Conservation (phyloP, 1,139 yeast species). For the Pichia sp. region DNA sequence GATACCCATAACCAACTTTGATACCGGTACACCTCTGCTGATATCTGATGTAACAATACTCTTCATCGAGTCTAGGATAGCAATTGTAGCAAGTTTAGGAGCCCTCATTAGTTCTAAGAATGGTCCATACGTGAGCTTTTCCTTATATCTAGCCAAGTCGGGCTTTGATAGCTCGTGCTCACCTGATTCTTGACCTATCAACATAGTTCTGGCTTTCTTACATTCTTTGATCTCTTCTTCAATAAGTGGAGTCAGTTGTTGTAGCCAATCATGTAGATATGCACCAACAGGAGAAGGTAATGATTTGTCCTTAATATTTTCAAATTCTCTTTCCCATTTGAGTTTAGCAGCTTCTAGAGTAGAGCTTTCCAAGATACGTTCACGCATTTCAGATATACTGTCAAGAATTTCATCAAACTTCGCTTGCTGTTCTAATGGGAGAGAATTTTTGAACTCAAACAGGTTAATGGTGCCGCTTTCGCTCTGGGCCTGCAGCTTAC, state of each 20-base stretch:
- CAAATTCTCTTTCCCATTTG: conserved; percentile 83
- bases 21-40: conserved; percentile 79
- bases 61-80: conserved; percentile 75
- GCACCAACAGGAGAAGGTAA: conserved; percentile 59
- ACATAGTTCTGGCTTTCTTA: conserved; percentile 30
- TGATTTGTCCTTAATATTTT: conserved; percentile 47
- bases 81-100: conserved; percentile 74
- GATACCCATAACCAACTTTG: conserved; percentile 72
- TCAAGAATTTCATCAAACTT: conserved; percentile 63
- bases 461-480: conserved; percentile 42
- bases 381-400: conserved; percentile 65
- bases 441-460: conserved; percentile 51
- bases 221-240: conserved; percentile 55
- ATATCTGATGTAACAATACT: conserved; percentile 65
- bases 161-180: conserved; percentile 8
- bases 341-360: conserved; percentile 82
- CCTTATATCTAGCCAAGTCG: conserved; percentile 31
- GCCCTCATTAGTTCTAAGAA: conserved; percentile 65
- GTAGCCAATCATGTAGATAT: conserved; percentile 72
- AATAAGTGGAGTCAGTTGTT: conserved; percentile 61
- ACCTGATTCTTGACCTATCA: conserved; percentile 8
- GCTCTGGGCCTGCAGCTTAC: conserved; percentile 18
- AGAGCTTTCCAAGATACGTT: conserved; percentile 63
- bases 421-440: conserved; percentile 44
- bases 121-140: conserved; percentile 69